These are phyloP conservation scores for Boletus mariae DNA, from an alignment of 1,284 basidiomycete species.

Conservation along the genomic window DNA sequence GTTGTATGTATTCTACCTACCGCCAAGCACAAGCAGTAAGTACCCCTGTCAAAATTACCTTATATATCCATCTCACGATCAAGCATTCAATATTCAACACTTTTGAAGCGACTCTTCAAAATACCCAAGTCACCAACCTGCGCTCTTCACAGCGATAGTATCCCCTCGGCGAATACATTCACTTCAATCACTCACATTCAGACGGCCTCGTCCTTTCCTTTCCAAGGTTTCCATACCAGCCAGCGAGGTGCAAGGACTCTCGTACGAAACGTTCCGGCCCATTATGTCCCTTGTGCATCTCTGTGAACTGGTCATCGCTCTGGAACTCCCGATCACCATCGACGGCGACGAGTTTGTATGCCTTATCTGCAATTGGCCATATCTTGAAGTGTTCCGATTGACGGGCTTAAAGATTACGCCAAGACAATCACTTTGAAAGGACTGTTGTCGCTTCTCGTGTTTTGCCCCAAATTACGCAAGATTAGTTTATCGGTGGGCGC, in stretches of 20 bases:
- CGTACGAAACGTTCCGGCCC: not conserved
- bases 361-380: not conserved
- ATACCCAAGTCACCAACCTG: not conserved
- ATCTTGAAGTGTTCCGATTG: not conserved
- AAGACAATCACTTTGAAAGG: constrained; percentile 2
- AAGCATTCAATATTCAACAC: not conserved
- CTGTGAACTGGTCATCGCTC: not conserved
- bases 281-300: constrained; percentile 2
- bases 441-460: not conserved
- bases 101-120: not conserved
- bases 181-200: not conserved
- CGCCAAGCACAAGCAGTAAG: fast-evolving
- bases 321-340: not conserved
- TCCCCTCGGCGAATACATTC: constrained; percentile 4
- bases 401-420: not conserved
- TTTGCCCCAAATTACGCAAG: not conserved
- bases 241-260: not conserved
- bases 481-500: not conserved
- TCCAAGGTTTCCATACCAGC: not conserved
- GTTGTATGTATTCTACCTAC: no score
- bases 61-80: not conserved
- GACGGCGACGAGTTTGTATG: not conserved
- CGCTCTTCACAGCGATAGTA: not conserved
- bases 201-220: no score
- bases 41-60: no score